A percentile compares a stretch with the other conserved stretches of the same genome.
These are phyloP conservation scores for Eucalyptus paniculata DNA, from an alignment of 345 rosid species.

Conservation along the genomic window DNA sequence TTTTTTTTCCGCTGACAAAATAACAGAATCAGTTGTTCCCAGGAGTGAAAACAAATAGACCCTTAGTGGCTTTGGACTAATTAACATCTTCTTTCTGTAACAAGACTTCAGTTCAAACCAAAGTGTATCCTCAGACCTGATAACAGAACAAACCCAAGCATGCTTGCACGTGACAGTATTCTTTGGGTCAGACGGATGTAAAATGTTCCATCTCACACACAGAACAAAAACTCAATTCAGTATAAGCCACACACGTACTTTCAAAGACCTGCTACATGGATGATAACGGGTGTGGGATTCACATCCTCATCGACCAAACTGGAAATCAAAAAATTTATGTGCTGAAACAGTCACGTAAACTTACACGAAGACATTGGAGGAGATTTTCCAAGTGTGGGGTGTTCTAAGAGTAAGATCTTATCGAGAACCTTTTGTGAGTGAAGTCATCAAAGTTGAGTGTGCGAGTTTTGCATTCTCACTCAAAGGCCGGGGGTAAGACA, in stretches of 20 bases:
- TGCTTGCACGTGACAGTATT: neutral
- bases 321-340: neutral
- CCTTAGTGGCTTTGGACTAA: neutral
- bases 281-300: neutral
- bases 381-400: neutral
- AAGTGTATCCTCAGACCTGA: neutral
- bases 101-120: neutral
- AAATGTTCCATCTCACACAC: neutral
- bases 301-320: neutral
- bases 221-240: neutral
- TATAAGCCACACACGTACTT: neutral
- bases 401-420: neutral
- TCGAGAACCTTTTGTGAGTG: neutral
- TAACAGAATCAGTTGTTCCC: fast-evolving
- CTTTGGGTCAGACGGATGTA: neutral
- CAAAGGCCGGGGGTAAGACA: neutral
- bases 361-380: neutral
- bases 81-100: neutral
- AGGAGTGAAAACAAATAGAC: fast-evolving
- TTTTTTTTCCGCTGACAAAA: fast-evolving
- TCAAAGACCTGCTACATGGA: neutral
- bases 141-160: neutral
- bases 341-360: neutral
- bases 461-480: neutral
- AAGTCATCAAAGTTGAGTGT: fast-evolving